These are phyloP conservation scores for Helotiales sp. DNA, from an alignment of 2,329 filamentous ascomycete species.

Conservation along the genomic window DNA sequence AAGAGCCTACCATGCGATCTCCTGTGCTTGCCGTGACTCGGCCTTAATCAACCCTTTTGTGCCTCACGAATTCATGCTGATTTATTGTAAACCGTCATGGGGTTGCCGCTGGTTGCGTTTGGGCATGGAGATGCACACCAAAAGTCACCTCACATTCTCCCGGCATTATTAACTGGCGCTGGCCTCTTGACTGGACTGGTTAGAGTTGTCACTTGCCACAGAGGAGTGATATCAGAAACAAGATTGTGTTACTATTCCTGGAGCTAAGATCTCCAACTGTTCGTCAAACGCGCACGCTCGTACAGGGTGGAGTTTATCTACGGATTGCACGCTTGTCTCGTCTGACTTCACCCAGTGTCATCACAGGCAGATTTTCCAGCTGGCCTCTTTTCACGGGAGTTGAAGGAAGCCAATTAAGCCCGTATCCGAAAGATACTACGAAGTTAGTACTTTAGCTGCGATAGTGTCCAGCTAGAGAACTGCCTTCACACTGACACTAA, in stretches of 20 bases:
- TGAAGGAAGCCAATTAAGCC: not conserved
- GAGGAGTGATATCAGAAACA: constrained; percentile 12
- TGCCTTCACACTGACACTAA: not conserved
- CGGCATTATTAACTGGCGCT: constrained; percentile 11
- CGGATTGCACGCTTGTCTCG: constrained; percentile 2
- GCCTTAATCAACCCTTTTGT: constrained; percentile 16
- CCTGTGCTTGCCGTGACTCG: constrained; percentile 13
- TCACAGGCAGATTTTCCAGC: constrained; percentile 9
- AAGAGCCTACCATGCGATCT: not conserved
- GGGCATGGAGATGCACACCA: not conserved
- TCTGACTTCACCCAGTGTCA: constrained; percentile 1
- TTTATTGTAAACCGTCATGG: constrained; percentile 28
- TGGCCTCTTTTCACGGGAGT: not conserved
- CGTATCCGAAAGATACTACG: not conserved
- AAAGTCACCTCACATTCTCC: constrained; percentile 3
- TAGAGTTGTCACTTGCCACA: constrained; percentile 5
- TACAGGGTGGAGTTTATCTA: not conserved
- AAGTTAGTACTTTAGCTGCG: not conserved
- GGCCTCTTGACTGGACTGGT: constrained; percentile 8
- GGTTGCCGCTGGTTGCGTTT: constrained; percentile 27
- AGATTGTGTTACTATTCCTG: constrained; percentile 10
- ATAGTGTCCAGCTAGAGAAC: not conserved
- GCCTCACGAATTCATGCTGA: constrained; percentile 30
- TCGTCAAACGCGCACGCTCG: not conserved
- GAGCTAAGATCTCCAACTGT: constrained; percentile 6